A percentile compares a stretch with the other conserved stretches of the same genome.
phyloP scores from a whole-genome alignment of 108 stramenopile genomes.

The Cyclotella sp. region DNA sequence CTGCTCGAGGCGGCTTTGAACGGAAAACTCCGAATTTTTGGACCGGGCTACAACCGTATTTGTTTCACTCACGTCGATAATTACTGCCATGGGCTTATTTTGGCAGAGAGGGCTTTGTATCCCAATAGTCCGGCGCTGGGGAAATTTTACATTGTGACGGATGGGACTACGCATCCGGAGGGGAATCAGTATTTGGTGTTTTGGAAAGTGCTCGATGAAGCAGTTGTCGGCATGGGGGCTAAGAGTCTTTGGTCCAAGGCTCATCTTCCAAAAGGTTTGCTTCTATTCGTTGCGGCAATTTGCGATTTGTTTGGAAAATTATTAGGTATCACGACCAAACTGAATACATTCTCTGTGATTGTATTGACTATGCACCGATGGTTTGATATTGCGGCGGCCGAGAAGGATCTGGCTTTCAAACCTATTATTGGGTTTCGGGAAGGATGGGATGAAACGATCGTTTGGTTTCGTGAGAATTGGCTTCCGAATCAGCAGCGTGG shows the following conservation, averaged over 20 bases:
- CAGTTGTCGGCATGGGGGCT: slow-evolving; percentile 92
- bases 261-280: slow-evolving; percentile 81
- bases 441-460: slow-evolving; percentile 91
- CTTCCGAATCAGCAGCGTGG: slow-evolving; percentile 59
- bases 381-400: slow-evolving; percentile 89
- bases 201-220: slow-evolving; percentile 94
- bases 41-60: slow-evolving; percentile 87
- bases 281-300: slow-evolving; percentile 85
- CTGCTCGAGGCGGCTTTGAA: slow-evolving; percentile 88
- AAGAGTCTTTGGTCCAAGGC: slow-evolving; percentile 75
- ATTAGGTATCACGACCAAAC: slow-evolving; percentile 81
- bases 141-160: slow-evolving; percentile 97
- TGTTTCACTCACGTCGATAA: slow-evolving; percentile 97
- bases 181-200: slow-evolving; percentile 75
- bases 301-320: slow-evolving; percentile 69
- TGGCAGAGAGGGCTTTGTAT: slow-evolving; percentile 88
- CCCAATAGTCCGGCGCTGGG: slow-evolving; percentile 84
- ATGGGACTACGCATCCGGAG: slow-evolving; percentile 75
- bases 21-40: slow-evolving; percentile 93
- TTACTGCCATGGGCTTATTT: slow-evolving; percentile 96
- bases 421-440: slow-evolving; percentile 89
- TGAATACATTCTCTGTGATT: slow-evolving; percentile 92
- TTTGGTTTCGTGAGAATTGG: slow-evolving; percentile 96
- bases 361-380: slow-evolving; percentile 96
- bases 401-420: slow-evolving; percentile 90